Percentiles rank a stretch among this genome's conserved stretches.
Conservation (phyloP, 139 green algal genomes). For the Chlorella ohadii region DNA sequence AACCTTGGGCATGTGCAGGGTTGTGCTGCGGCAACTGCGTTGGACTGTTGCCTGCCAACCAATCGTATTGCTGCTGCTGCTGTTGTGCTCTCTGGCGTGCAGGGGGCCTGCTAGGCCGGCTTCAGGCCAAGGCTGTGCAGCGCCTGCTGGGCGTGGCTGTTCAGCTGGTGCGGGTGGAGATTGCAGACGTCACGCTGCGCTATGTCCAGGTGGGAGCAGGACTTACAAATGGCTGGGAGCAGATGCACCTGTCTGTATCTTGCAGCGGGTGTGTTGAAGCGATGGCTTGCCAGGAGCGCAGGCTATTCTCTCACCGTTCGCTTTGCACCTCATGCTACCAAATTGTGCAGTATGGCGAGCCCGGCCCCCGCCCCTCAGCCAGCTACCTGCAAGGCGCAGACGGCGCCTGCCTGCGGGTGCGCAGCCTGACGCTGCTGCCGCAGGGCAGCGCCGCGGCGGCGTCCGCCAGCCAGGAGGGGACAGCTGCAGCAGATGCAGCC, state of each 20-base stretch:
- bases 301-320: no score
- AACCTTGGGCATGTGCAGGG: no score
- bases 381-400: constrained; percentile 52
- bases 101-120: not conserved
- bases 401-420: constrained; percentile 38
- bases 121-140: constrained; percentile 25
- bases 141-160: constrained; percentile 33
- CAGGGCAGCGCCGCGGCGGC: not conserved
- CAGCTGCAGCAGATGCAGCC: not conserved
- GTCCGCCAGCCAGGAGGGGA: not conserved
- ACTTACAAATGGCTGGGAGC: no score
- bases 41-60: no score
- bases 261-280: no score
- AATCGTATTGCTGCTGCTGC: no score
- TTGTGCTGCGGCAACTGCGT: no score
- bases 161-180: constrained; percentile 50
- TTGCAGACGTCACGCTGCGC: constrained; percentile 36
- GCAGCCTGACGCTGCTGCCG: constrained; percentile 45
- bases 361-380: constrained; percentile 44
- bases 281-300: no score
- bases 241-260: not conserved
- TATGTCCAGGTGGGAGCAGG: constrained; percentile 45
- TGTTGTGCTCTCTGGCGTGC: not conserved
- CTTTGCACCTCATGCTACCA: not conserved
- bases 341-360: constrained; percentile 49